phyloP scores from a whole-genome alignment of 805 yeast species.

The Saccharomyces mikatae region DNA sequence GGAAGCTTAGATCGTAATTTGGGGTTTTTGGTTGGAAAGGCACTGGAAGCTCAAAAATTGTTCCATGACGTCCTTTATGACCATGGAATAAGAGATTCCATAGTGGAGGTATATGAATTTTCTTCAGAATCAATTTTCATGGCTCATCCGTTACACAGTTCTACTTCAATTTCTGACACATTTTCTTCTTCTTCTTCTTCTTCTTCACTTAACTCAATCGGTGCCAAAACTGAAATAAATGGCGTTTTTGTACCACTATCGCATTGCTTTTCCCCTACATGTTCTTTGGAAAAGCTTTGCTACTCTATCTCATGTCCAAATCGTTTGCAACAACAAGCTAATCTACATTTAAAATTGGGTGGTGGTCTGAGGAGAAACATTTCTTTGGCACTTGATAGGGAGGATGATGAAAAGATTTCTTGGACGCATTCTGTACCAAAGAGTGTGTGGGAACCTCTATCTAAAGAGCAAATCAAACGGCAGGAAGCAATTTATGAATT shows the following conservation, averaged over 20 bases:
- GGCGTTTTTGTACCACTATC: conserved; percentile 91
- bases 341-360: conserved; percentile 78
- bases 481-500: conserved; percentile 92
- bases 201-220: conserved; percentile 1
- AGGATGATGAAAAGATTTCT: conserved; percentile 42
- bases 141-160: conserved; percentile 19
- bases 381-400: conserved; percentile 34
- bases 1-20: conserved; percentile 86
- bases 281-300: conserved; percentile 79
- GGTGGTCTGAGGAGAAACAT: conserved; percentile 71
- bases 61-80: conserved; percentile 95
- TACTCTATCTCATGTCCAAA: conserved; percentile 96
- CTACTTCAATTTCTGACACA: background rate
- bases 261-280: conserved; percentile 95
- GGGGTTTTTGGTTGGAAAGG: conserved; percentile 81
- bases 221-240: conserved; percentile 39
- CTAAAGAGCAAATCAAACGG: conserved; percentile 74
- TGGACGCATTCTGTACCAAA: conserved; percentile 89
- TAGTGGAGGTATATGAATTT: conserved; percentile 80
- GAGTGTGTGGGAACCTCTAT: conserved; percentile 63
- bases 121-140: conserved; percentile 35
- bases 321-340: conserved; percentile 88
- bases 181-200: background rate
- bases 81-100: conserved; percentile 83
- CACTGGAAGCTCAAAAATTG: conserved; percentile 87